These are phyloP conservation scores for Aspergillus glaucus DNA, from an alignment of 2,329 filamentous ascomycete genomes.

Conservation along the genomic window DNA sequence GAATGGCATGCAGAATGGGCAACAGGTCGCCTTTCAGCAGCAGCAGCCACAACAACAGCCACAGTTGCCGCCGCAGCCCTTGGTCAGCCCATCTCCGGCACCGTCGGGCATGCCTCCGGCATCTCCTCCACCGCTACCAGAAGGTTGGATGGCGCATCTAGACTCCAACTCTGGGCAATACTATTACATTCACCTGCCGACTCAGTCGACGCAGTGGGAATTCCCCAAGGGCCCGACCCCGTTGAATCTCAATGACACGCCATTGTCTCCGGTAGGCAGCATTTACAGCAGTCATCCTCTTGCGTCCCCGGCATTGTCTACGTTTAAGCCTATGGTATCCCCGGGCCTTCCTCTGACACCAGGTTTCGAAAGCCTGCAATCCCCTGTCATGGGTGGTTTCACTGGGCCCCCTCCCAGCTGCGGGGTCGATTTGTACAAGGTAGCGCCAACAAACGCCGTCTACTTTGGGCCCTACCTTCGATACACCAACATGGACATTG, in stretches of 20 bases:
- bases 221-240: conserved; percentile 95
- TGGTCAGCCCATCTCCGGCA: conserved; percentile 27
- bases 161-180: conserved; percentile 96
- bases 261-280: conserved; percentile 74
- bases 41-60: conserved; percentile 26
- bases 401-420: conserved; percentile 80
- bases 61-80: conserved; percentile 23
- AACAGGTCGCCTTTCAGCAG: conserved; percentile 18
- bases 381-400: conserved; percentile 72
- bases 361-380: conserved; percentile 77
- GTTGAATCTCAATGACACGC: conserved; percentile 71
- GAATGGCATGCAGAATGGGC: conserved; percentile 25
- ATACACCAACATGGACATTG: conserved; percentile 95
- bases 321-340: conserved; percentile 59
- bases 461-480: conserved; percentile 96
- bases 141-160: conserved; percentile 96
- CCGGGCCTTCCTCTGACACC: conserved; percentile 78
- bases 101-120: conserved; percentile 55
- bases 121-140: conserved; percentile 86
- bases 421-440: conserved; percentile 90
- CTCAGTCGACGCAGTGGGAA: conserved; percentile 96
- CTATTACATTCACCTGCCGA: conserved; percentile 95
- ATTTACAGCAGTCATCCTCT: conserved; percentile 66
- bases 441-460: conserved; percentile 88
- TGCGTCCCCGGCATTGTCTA: conserved; percentile 60